phyloP scores from a whole-genome alignment of 805 yeast genomes.

The Saturnispora diversa region DNA sequence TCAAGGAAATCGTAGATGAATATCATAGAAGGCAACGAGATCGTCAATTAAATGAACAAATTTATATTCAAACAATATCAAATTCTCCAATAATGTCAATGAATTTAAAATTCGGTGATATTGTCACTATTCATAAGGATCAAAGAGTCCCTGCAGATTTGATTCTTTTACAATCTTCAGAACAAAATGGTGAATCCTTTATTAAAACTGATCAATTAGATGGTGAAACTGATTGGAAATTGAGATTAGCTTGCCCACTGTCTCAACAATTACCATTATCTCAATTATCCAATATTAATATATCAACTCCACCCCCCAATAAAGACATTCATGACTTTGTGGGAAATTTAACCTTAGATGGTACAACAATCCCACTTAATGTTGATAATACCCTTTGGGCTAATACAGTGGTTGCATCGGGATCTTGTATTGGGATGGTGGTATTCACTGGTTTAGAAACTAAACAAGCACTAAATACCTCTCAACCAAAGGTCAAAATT shows the following conservation, averaged over 20 bases:
- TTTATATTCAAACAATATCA: slow-evolving; percentile 58
- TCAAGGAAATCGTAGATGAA: slow-evolving; percentile 93
- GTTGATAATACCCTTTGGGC: slow-evolving; percentile 98
- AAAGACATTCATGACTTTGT: slow-evolving; percentile 74
- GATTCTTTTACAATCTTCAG: slow-evolving; percentile 76
- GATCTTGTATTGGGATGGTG: slow-evolving; percentile 80
- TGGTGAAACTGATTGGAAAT: slow-evolving; percentile 99
- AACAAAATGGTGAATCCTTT: slow-evolving; percentile 76
- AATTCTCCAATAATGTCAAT: slow-evolving; percentile 42
- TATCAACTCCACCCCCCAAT: slow-evolving; percentile 75
- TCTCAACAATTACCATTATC: slow-evolving; percentile 54
- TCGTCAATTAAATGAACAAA: slow-evolving; percentile 76
- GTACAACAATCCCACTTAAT: slow-evolving; percentile 54
- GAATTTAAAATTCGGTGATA: slow-evolving; percentile 76
- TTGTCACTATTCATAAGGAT: slow-evolving; percentile 71
- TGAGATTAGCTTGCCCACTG: slow-evolving; percentile 65
- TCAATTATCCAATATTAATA: slow-evolving; percentile 44
- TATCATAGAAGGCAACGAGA: slow-evolving; percentile 85
- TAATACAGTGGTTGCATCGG: slow-evolving; percentile 92
- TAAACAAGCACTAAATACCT: slow-evolving; percentile 90
- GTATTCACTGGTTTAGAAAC: slow-evolving; percentile 90
- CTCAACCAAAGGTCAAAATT: slow-evolving; percentile 76
- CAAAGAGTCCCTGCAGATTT: slow-evolving; percentile 91
- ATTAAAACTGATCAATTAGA: slow-evolving; percentile 96
- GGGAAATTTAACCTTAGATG: slow-evolving; percentile 62